Evolutionary conservation across 2,329 filamentous ascomycete genomes (phyloP).

Genomic region (Dichotomopilus funicola): DNA sequence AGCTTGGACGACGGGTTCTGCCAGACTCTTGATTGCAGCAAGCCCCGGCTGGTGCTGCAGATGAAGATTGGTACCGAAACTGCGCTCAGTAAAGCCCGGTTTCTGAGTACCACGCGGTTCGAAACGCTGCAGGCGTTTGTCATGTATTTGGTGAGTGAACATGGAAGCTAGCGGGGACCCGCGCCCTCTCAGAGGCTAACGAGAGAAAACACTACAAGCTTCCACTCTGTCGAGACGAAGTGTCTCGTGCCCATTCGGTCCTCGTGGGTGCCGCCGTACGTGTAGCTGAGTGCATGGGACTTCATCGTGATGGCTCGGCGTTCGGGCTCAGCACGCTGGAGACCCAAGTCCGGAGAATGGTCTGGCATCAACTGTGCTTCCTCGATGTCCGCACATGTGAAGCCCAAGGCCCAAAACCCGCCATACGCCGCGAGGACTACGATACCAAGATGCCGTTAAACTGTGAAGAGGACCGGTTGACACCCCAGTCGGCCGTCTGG

Average conservation of each 20-base stretch:
- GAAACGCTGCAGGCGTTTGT: constrained; percentile 71
- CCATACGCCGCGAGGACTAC: constrained; percentile 67
- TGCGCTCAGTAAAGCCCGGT: constrained; percentile 61
- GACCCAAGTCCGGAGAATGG: constrained; percentile 61
- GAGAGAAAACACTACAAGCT: constrained; percentile 39
- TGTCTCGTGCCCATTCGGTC: constrained; percentile 67
- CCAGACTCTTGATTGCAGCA: constrained; percentile 47
- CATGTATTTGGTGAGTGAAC: constrained; percentile 57
- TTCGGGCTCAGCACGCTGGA: constrained; percentile 63
- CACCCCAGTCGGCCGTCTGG: constrained; percentile 30
- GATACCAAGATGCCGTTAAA: constrained; percentile 68
- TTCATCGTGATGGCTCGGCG: constrained; percentile 63
- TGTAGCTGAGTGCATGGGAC: constrained; percentile 70
- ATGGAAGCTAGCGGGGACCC: constrained; percentile 22
- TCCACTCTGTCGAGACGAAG: constrained; percentile 63
- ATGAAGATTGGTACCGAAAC: constrained; percentile 62
- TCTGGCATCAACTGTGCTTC: constrained; percentile 75
- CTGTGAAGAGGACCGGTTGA: constrained; percentile 60
- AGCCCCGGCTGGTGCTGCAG: constrained; percentile 51
- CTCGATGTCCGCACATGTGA: constrained; percentile 70
- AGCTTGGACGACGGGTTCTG: constrained; percentile 54
- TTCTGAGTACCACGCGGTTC: constrained; percentile 62
- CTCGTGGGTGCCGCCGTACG: constrained; percentile 65
- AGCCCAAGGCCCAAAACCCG: constrained; percentile 63
- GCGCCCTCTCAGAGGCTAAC: constrained; percentile 8